Evolutionary conservation across 2,329 filamentous ascomycete species (phyloP).

Genomic region (Annulohypoxylon truncatum): DNA sequence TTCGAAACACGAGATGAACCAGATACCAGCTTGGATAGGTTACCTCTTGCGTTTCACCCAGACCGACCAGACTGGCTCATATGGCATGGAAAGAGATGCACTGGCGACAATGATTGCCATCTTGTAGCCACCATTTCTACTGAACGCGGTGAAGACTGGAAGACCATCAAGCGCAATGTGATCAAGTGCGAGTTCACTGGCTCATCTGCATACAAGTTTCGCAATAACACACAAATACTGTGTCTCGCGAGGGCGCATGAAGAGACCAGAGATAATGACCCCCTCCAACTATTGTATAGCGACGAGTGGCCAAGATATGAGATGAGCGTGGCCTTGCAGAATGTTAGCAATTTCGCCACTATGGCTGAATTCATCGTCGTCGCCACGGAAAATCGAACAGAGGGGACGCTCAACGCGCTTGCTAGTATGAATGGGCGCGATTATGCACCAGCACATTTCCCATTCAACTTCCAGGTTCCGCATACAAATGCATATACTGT

Average conservation of each 20-base stretch:
- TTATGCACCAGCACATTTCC: constrained; percentile 88
- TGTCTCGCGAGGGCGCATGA: constrained; percentile 73
- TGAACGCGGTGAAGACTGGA: constrained; percentile 85
- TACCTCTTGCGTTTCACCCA: constrained; percentile 82
- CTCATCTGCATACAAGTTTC: constrained; percentile 66
- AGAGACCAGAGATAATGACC: constrained; percentile 71
- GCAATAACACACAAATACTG: constrained; percentile 66
- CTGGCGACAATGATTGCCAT: constrained; percentile 68
- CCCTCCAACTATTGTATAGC: constrained; percentile 78
- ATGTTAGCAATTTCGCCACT: constrained; percentile 87
- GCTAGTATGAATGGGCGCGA: constrained; percentile 85
- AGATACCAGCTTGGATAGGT: constrained; percentile 49
- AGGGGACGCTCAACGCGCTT: constrained; percentile 78
- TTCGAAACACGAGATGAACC: constrained; percentile 76
- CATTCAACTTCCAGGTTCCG: constrained; percentile 81
- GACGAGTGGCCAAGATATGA: constrained; percentile 79
- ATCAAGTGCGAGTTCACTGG: constrained; percentile 89
- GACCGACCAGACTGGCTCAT: constrained; percentile 89
- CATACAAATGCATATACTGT: constrained; percentile 90
- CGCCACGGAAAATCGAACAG: constrained; percentile 76
- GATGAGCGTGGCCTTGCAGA: constrained; percentile 70
- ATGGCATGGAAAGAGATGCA: constrained; percentile 84
- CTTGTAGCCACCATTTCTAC: constrained; percentile 79
- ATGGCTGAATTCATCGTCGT: constrained; percentile 98
- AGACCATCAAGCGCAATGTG: constrained; percentile 77